Percentiles rank a stretch among this genome's conserved stretches.
Evolutionary conservation across 2,329 filamentous ascomycete species (phyloP).

Genomic region (Aspergillus sp.): DNA sequence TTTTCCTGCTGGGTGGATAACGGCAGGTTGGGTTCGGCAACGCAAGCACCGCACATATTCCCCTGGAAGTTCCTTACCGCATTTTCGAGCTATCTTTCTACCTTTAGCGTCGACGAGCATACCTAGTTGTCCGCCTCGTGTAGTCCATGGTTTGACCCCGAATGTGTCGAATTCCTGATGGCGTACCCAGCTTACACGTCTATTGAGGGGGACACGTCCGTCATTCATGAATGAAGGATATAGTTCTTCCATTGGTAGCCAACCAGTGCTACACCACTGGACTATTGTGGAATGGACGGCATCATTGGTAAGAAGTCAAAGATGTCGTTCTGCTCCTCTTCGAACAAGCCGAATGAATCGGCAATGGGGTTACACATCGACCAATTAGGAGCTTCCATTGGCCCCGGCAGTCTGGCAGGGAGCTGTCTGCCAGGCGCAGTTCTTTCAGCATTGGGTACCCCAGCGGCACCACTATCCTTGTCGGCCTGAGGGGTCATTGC

Average conservation of each 20-base stretch:
- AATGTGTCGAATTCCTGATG: not conserved
- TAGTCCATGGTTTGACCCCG: not conserved
- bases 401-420: slow-evolving; percentile 28
- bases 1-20: not conserved
- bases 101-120: not conserved
- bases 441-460: slow-evolving; percentile 24
- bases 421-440: slow-evolving; percentile 23
- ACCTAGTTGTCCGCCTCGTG: not conserved
- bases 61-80: not conserved
- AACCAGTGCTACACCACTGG: not conserved
- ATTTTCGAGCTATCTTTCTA: not conserved
- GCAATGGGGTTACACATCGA: slow-evolving; percentile 39
- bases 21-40: not conserved
- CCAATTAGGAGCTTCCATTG: slow-evolving; percentile 39
- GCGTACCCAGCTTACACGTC: not conserved
- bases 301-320: slow-evolving; percentile 41
- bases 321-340: slow-evolving; percentile 39
- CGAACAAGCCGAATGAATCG: slow-evolving; percentile 39
- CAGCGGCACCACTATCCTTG: slow-evolving; percentile 18
- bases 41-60: not conserved
- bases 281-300: slow-evolving; percentile 31
- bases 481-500: slow-evolving; percentile 11
- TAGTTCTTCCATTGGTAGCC: not conserved
- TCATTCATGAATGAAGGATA: not conserved
- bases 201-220: not conserved